Evolutionary conservation across 2,329 filamentous ascomycete genomes (phyloP).

Genomic region (Arachnomyces sp.): DNA sequence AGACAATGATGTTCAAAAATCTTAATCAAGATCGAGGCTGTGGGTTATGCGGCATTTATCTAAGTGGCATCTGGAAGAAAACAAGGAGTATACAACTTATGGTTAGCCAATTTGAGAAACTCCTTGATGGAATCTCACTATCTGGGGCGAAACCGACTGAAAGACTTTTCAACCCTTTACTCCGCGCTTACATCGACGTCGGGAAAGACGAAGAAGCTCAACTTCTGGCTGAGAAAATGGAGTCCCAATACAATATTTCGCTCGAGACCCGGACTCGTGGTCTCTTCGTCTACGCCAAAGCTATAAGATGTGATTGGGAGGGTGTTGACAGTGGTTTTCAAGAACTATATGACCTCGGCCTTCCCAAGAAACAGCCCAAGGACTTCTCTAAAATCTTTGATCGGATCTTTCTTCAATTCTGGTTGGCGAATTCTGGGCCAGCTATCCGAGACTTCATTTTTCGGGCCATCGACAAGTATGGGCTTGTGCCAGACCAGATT

Average conservation of each 20-base stretch:
- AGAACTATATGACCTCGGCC: constrained; percentile 27
- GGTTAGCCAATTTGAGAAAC: constrained; percentile 25
- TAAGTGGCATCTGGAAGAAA: constrained; percentile 32
- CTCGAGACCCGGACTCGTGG: constrained; percentile 29
- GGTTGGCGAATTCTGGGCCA: constrained; percentile 26
- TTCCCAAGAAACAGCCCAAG: constrained; percentile 18
- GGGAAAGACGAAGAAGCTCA: constrained; percentile 28
- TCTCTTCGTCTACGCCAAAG: constrained; percentile 29
- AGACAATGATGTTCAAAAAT: constrained; percentile 26
- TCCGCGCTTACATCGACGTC: constrained; percentile 32
- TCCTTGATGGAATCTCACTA: constrained; percentile 20
- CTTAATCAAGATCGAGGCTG: constrained; percentile 26
- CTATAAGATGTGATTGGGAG: constrained; percentile 32
- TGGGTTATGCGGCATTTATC: constrained; percentile 28
- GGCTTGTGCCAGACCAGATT: constrained; percentile 29
- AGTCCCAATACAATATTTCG: constrained; percentile 19
- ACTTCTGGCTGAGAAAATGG: constrained; percentile 28
- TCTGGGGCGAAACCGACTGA: constrained; percentile 26
- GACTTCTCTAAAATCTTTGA: constrained; percentile 30
- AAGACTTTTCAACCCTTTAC: constrained; percentile 32
- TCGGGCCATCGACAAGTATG: constrained; percentile 26
- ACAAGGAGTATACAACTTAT: constrained; percentile 29
- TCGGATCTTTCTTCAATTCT: constrained; percentile 35
- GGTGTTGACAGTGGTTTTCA: constrained; percentile 30
- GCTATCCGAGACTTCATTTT: constrained; percentile 30